Conservation (phyloP, 139 green algal genomes). For the Desmodesmus armatus region DNA sequence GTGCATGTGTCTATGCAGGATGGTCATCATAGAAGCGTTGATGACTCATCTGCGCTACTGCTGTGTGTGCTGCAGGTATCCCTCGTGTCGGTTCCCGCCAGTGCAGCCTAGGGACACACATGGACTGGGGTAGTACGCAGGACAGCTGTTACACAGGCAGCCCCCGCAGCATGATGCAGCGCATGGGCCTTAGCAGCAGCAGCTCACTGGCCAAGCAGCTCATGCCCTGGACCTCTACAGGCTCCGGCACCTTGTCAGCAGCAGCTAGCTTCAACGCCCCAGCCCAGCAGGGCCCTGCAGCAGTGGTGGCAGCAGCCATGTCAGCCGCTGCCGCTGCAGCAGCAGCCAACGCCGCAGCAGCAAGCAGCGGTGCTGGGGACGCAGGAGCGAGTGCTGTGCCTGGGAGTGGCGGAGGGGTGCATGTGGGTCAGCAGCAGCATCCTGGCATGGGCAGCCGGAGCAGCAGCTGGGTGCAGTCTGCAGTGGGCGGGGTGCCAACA, state of each 20-base stretch:
- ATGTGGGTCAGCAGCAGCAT: not conserved
- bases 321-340: no score
- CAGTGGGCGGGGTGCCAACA: not conserved
- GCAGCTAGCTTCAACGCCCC: not conserved
- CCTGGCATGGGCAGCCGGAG: not conserved
- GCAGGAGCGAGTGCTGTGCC: no score
- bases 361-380: no score
- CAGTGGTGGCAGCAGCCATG: no score
- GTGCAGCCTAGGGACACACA: constrained; percentile 30
- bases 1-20: no score
- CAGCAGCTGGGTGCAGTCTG: constrained; percentile 1
- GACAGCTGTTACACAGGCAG: constrained; percentile 24
- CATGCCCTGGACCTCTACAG: constrained; percentile 25
- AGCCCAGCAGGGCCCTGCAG: no score
- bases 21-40: not conserved
- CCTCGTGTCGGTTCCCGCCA: not conserved
- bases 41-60: not conserved
- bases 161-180: constrained; percentile 30
- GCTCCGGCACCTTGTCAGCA: not conserved
- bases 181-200: constrained; percentile 20
- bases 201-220: constrained; percentile 4
- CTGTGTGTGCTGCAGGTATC: not conserved
- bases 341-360: not conserved
- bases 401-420: no score
- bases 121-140: constrained; percentile 30